Evolutionary conservation across 352 stramenopile species (phyloP).

Genomic region (Globisporangium parvum): DNA sequence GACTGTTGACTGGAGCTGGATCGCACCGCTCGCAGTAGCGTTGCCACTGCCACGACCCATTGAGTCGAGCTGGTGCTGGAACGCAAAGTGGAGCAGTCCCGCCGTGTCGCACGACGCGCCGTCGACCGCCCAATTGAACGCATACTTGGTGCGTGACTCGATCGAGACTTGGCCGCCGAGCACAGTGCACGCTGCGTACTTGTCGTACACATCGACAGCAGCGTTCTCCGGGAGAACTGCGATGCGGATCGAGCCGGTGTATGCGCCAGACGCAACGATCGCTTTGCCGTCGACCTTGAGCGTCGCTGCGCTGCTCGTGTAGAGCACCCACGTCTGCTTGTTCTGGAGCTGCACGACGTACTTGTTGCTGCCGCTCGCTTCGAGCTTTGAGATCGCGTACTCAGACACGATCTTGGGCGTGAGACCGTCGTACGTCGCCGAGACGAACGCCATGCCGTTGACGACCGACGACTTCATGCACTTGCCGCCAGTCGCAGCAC

Average conservation of each 20-base stretch:
- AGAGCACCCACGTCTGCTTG: conserved; percentile 74
- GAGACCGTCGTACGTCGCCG: conserved; percentile 47
- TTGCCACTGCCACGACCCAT: conserved; percentile 21
- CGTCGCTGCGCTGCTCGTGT: conserved; percentile 32
- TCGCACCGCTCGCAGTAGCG: conserved; percentile 11
- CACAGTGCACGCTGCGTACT: conserved; percentile 52
- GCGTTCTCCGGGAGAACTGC: conserved; percentile 39
- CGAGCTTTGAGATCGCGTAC: conserved; percentile 39
- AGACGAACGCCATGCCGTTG: conserved; percentile 73
- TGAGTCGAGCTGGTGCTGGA: conserved; percentile 56
- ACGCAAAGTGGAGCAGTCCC: conserved; percentile 59
- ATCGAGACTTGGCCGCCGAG: conserved; percentile 41
- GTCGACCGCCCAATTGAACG: conserved; percentile 50
- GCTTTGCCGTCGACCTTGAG: conserved; percentile 44
- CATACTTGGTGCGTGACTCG: conserved; percentile 51
- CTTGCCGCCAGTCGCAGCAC: conserved; percentile 12
- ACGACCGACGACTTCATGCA: conserved; percentile 54
- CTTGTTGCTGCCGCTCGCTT: conserved; percentile 35
- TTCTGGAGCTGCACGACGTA: conserved; percentile 59
- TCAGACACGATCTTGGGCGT: conserved; percentile 45
- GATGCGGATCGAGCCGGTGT: conserved; percentile 48
- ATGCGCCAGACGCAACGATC: conserved; percentile 30
- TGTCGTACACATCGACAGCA: conserved; percentile 41
- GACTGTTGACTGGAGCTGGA: conserved; percentile 43
- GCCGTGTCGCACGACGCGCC: conserved; percentile 32